Conservation (phyloP, 768 basidiomycete species). For the Gloeostereum incarnatum region DNA sequence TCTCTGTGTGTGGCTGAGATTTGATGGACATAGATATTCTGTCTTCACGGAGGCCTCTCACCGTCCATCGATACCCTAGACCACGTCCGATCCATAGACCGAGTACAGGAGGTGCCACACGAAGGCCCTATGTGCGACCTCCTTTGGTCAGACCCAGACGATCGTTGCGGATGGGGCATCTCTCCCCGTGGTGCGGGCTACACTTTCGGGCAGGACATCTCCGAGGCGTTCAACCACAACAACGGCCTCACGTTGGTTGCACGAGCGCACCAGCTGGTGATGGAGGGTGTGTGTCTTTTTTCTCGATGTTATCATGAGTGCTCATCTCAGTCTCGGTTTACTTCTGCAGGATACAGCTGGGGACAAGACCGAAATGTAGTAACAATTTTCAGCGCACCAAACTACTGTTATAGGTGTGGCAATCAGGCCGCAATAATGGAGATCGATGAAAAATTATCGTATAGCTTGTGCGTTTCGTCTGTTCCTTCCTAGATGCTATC, state of each 20-base stretch:
- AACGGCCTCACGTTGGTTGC: conserved; percentile 96
- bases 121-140: conserved; percentile 99
- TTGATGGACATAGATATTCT: conserved; percentile 72
- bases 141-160: conserved; percentile 99
- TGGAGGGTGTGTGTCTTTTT: conserved; percentile 67
- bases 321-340: conserved; percentile 5
- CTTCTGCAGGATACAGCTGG: conserved; percentile 77
- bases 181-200: conserved; percentile 98
- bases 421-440: conserved; percentile 99
- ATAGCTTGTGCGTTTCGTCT: conserved; percentile 68
- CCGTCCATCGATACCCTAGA: conserved; percentile 99
- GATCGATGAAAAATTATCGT: conserved; percentile 96
- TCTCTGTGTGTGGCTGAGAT: conserved; percentile 9
- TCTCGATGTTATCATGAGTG: background rate
- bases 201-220: conserved; percentile 98
- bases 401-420: conserved; percentile 99
- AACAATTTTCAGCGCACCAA: conserved; percentile 98
- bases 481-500: conserved; percentile 3
- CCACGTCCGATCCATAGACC: conserved; percentile 97
- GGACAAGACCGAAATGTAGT: conserved; percentile 99
- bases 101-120: conserved; percentile 98
- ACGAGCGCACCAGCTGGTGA: conserved; percentile 89
- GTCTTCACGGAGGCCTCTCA: conserved; percentile 93
- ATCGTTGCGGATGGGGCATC: conserved; percentile 99
- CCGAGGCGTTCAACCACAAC: conserved; percentile 98